Conservation (phyloP, 2,329 filamentous ascomycete genomes). For the Penicillium sp. region DNA sequence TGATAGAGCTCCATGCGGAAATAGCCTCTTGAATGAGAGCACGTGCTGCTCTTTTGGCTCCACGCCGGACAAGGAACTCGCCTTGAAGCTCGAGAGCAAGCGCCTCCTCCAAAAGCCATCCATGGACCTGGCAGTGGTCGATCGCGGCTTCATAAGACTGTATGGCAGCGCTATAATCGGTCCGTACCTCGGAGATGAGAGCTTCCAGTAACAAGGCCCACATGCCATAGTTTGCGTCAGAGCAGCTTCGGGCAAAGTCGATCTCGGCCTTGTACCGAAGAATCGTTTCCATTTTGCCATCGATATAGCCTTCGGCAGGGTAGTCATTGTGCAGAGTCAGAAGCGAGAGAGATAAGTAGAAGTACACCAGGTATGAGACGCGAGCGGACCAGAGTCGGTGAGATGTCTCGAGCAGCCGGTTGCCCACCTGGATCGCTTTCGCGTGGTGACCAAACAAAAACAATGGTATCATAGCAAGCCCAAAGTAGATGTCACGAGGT, state of each 20-base stretch:
- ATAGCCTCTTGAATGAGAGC: slow-evolving; percentile 61
- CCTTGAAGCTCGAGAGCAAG: slow-evolving; percentile 62
- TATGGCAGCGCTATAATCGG: slow-evolving; percentile 50
- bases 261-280: slow-evolving; percentile 54
- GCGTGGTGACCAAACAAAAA: slow-evolving; percentile 51
- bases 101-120: slow-evolving; percentile 61
- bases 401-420: slow-evolving; percentile 43
- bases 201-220: slow-evolving; percentile 61
- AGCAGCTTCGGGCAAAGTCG: slow-evolving; percentile 55
- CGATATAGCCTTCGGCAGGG: slow-evolving; percentile 46
- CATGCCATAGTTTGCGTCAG: slow-evolving; percentile 61
- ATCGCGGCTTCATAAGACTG: slow-evolving; percentile 57
- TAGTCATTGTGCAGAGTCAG: slow-evolving; percentile 48
- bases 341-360: slow-evolving; percentile 49
- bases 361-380: slow-evolving; percentile 45
- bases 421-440: slow-evolving; percentile 47
- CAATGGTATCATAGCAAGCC: slow-evolving; percentile 50
- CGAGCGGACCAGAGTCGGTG: slow-evolving; percentile 51
- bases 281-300: slow-evolving; percentile 52
- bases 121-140: slow-evolving; percentile 62
- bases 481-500: slow-evolving; percentile 58
- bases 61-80: slow-evolving; percentile 59
- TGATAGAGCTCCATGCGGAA: slow-evolving; percentile 60
- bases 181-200: slow-evolving; percentile 54
- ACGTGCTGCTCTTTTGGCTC: slow-evolving; percentile 61